Base-by-base conservation (phyloP, 2,329 filamentous ascomycete species). In the Ascosphaera apis region DNA sequence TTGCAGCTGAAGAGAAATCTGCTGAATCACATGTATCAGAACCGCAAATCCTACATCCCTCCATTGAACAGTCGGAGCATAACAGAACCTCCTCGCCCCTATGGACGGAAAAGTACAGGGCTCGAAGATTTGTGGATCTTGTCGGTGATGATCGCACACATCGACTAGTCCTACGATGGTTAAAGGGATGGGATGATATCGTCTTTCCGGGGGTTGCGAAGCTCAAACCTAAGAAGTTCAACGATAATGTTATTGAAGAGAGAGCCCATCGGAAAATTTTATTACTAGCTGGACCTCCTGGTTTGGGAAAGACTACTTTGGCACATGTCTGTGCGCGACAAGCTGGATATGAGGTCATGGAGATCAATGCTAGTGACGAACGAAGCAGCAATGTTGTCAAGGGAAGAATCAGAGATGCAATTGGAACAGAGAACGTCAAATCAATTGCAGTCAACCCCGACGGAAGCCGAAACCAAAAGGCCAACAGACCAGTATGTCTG, bases 71-170 rank as follows among this genome's bases (percentile, higher is more conserved):
- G 11, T 25, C 21, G 21, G 21, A 5, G 11, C 21, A 25, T 25
- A 11, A 11, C 21, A 25, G 11, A 25, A 5, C 5, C 21, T 25
- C 21, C 6, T 25, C 21, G 11, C 48, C 45, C 36, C 55, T 98
- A 50, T 98, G 88, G 88, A 92, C 86, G 0, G 88, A 98, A 51
- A 98, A 98, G 52, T 98, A 98, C 51, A 75, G 88, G 25, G 88
- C 88, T 18, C 72, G 72, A 41, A 86, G 74, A 46, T 98, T 95
- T 47, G 79, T 84, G 45, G 88, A 98, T 45, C 64, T 98, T 0
- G 81, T 91, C 34, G 91, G 91, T 18, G 88, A 98, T 46, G 88
- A 98, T 50, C 67, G 83, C 32, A 95, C 86, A 17, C 91, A 98
- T 53, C 72, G 88, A 40, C 68, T 76, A 40, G 86, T 98, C 3